These are phyloP conservation scores for Starmerella powellii DNA, from an alignment of 805 yeast genomes.

Conservation along the genomic window DNA sequence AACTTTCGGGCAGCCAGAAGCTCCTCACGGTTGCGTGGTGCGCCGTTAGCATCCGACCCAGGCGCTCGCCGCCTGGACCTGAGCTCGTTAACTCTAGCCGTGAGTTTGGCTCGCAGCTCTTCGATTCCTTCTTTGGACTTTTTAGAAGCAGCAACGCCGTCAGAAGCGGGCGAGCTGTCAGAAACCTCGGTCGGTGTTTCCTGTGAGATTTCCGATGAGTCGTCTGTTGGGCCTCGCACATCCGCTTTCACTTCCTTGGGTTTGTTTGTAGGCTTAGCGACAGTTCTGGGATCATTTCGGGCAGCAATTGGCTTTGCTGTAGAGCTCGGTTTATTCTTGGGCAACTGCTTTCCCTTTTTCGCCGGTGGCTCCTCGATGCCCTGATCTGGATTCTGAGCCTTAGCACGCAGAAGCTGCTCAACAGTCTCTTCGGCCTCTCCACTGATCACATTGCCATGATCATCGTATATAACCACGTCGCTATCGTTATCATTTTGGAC, in stretches of 20 bases:
- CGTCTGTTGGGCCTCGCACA: too few relatives aligned
- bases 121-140: slow-evolving; percentile 34
- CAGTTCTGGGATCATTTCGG: too few relatives aligned
- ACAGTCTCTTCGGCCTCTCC: slow-evolving; percentile 22
- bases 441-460: slow-evolving; percentile 26
- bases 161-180: background rate
- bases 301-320: too few relatives aligned
- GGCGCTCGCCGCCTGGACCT: slow-evolving; percentile 84
- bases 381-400: slow-evolving; percentile 7
- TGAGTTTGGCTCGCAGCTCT: slow-evolving; percentile 65
- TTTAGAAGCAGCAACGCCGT: slow-evolving; percentile 5
- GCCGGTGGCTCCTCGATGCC: background rate
- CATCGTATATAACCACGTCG: slow-evolving; percentile 24
- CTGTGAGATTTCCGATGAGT: too few relatives aligned
- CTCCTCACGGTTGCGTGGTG: slow-evolving; percentile 53
- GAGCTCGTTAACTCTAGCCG: slow-evolving; percentile 55
- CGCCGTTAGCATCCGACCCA: slow-evolving; percentile 68
- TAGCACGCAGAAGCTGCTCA: slow-evolving; percentile 16
- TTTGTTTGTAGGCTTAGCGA: too few relatives aligned
- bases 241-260: too few relatives aligned
- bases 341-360: too few relatives aligned
- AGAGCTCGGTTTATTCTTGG: too few relatives aligned
- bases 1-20: slow-evolving; percentile 34
- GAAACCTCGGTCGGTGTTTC: background rate
- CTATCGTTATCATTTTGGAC: slow-evolving; percentile 16